A percentile compares a stretch with the other conserved stretches of the same genome.
Conservation (phyloP, 345 rosid genomes). For the Aquilaria malaccensis region DNA sequence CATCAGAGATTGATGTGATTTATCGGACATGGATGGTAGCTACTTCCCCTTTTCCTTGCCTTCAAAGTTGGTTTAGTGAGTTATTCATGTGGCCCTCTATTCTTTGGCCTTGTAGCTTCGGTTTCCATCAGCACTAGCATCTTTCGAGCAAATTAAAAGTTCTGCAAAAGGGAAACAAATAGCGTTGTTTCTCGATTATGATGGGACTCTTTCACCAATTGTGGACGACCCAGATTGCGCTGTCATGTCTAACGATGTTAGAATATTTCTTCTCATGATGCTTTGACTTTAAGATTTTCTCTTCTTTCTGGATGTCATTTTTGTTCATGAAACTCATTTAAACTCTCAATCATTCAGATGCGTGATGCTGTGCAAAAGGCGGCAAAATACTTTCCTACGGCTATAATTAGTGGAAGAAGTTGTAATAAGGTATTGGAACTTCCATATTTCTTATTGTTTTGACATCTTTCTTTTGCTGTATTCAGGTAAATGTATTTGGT, state of each 20-base stretch:
- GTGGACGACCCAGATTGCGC: slow-evolving; percentile 80
- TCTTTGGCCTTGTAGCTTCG: slow-evolving; percentile 44
- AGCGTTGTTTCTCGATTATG: slow-evolving; percentile 79
- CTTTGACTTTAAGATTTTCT: not conserved
- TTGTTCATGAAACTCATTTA: not conserved
- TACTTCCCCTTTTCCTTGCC: not conserved
- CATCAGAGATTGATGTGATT: slow-evolving; percentile 46
- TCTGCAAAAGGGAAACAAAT: slow-evolving; percentile 64
- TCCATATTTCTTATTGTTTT: not conserved
- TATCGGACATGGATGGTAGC: slow-evolving; percentile 61
- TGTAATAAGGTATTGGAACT: slow-evolving; percentile 56
- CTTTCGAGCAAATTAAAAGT: slow-evolving; percentile 56
- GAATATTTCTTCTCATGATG: slow-evolving; percentile 11
- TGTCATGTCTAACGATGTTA: slow-evolving; percentile 59
- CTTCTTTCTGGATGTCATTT: not conserved
- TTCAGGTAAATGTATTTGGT: not conserved
- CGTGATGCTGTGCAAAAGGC: slow-evolving; percentile 52
- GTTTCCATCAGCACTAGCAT: slow-evolving; percentile 72
- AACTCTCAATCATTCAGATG: slow-evolving; percentile 36
- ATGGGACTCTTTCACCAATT: slow-evolving; percentile 86
- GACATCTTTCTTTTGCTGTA: not conserved
- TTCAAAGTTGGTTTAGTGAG: not conserved
- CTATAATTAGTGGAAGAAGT: slow-evolving; percentile 91
- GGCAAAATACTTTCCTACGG: slow-evolving; percentile 76
- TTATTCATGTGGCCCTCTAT: not conserved